Evolutionary conservation across 2,329 filamentous ascomycete genomes (phyloP), one percentile per base, ranked within the genome.

Genomic region (Cercospora sp.): DNA sequence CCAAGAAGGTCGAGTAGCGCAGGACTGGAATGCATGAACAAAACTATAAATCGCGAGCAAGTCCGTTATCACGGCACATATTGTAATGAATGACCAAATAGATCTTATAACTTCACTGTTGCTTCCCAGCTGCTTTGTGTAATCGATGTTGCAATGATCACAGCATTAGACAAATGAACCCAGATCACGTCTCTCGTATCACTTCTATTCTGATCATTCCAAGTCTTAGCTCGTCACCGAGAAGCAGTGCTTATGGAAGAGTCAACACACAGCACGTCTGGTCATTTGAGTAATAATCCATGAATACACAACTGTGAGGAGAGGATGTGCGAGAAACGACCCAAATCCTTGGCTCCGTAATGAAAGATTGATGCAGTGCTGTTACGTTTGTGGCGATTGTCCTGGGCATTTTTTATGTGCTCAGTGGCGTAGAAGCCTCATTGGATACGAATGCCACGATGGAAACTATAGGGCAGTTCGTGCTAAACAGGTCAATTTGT

Each of bases 1-100:
- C 73, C 23, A 81, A 80, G 77, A 80, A 77, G 73, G 80, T 79
- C 3, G 36, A 42, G 36, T 42, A 42, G 36, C 36, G 36, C 36
- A 9, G n/a, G 36, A 42, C 3, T n/a, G 36, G 13, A 42, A n/a
- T 42, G 36, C 36, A 42, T n/a, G 16, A 42, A 42, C 36, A n/a
- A n/a, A 3, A 42, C 36, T 42, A 42, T 42, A 42, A 7, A 42
- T 42, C 1, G 36, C 36, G 36, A 42, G 16, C 16, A 42, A 42
- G 36, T 42, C 36, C 36, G 36, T 42, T 42, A 0, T 42, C 6
- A 42, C 36, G 36, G 36, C 36, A n/a, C 16, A n/a, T 42, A n/a
- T 42, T 42, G 36, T 42, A 42, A 42, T 42, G 36, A 42, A 42
- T n/a, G 36, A 42, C 2, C 36, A 42, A n/a, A 42, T 42, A 42